phyloP scores from a whole-genome alignment of 2,329 filamentous ascomycete species.

The Mycosphaerella sp. region DNA sequence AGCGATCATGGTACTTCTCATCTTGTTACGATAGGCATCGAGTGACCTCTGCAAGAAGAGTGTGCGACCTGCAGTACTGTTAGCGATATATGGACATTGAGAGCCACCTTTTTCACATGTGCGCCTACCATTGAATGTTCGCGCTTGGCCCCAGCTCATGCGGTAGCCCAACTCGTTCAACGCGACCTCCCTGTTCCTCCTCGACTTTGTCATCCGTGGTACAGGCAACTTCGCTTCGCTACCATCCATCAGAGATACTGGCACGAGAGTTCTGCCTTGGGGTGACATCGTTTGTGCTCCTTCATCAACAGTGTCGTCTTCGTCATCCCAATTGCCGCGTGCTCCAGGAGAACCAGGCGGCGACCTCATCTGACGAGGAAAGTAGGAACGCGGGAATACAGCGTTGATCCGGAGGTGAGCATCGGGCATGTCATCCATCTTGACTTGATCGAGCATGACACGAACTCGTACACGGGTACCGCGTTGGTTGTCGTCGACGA shows the following conservation, averaged over 20 bases:
- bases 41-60: constrained; percentile 49
- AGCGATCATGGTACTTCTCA: constrained; percentile 71
- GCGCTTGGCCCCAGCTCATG: constrained; percentile 94
- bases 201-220: constrained; percentile 63
- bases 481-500: constrained; percentile 83
- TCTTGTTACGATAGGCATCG: constrained; percentile 91
- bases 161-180: constrained; percentile 90
- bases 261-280: constrained; percentile 45
- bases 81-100: constrained; percentile 7
- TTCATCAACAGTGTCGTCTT: constrained; percentile 52
- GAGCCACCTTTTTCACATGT: constrained; percentile 9
- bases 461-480: constrained; percentile 78
- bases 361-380: constrained; percentile 86
- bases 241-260: constrained; percentile 55
- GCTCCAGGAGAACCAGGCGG: constrained; percentile 70
- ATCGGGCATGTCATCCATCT: constrained; percentile 93
- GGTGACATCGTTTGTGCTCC: constrained; percentile 29
- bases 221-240: constrained; percentile 66
- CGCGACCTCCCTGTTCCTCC: constrained; percentile 75
- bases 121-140: constrained; percentile 67
- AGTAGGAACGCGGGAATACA: constrained; percentile 87
- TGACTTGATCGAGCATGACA: constrained; percentile 85
- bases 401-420: constrained; percentile 86
- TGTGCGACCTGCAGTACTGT: constrained; percentile 14
- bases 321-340: constrained; percentile 66